These are phyloP conservation scores for Barnettozyma californica DNA, from an alignment of 805 yeast genomes.

Conservation along the genomic window DNA sequence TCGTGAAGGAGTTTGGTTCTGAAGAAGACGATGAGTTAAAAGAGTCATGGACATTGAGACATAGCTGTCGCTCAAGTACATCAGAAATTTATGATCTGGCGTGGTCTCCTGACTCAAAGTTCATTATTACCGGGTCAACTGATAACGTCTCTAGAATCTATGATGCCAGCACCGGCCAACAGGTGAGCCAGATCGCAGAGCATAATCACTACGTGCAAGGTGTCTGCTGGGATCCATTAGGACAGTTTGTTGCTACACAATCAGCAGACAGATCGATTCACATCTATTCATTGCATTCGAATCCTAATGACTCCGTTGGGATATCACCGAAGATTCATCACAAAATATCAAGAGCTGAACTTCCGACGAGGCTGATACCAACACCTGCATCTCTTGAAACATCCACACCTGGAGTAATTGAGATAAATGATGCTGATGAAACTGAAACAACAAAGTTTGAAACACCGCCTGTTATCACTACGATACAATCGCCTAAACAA, in stretches of 20 bases:
- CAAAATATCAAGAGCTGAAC: conserved; percentile 52
- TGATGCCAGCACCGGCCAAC: conserved; percentile 49
- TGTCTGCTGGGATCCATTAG: conserved; percentile 89
- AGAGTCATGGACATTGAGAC: conserved; percentile 72
- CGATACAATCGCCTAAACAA: conserved; percentile 21
- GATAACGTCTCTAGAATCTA: conserved; percentile 77
- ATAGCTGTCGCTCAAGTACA: conserved; percentile 51
- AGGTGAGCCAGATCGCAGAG: conserved; percentile 55
- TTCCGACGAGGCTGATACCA: conserved; percentile 33
- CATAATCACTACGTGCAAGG: conserved; percentile 95
- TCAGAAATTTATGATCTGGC: conserved; percentile 86
- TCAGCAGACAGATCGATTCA: conserved; percentile 83
- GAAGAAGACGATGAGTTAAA: conserved; percentile 44
- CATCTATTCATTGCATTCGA: conserved; percentile 45
- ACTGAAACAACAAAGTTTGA: background rate
- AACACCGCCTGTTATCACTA: conserved; percentile 30
- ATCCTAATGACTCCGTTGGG: conserved; percentile 20
- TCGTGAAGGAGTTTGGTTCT: conserved; percentile 56
- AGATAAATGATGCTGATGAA: background rate
- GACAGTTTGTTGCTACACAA: conserved; percentile 76
- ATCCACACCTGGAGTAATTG: background rate
- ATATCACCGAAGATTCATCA: conserved; percentile 38
- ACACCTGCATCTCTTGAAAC: background rate
- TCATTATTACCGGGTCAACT: conserved; percentile 85
- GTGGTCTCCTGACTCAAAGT: conserved; percentile 85